These are phyloP conservation scores for Nitzschia sp. DNA, from an alignment of 108 stramenopile species.

Conservation along the genomic window DNA sequence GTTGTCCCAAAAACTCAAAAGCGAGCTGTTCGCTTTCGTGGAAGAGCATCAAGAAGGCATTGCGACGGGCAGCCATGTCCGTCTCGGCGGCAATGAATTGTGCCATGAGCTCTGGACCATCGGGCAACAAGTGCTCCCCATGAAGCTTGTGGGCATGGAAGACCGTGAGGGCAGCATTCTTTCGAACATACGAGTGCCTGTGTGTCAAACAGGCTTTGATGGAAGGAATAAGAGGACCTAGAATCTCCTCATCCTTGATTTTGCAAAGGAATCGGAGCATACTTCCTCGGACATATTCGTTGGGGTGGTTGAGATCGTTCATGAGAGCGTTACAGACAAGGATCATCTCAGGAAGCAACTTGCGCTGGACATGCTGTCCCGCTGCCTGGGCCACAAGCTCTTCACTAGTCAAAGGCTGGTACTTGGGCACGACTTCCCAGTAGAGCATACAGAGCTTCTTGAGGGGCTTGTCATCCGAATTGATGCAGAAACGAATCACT, in stretches of 20 bases:
- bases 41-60: slow-evolving; percentile 99
- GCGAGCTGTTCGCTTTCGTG: slow-evolving; percentile 94
- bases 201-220: slow-evolving; percentile 95
- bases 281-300: slow-evolving; percentile 98
- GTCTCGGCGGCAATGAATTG: slow-evolving; percentile 85
- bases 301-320: slow-evolving; percentile 98
- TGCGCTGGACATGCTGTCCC: slow-evolving; percentile 75
- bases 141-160: slow-evolving; percentile 92
- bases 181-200: slow-evolving; percentile 96
- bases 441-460: slow-evolving; percentile 99
- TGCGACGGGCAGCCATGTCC: slow-evolving; percentile 92
- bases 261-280: slow-evolving; percentile 99
- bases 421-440: slow-evolving; percentile 99
- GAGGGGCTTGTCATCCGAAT: slow-evolving; percentile 95
- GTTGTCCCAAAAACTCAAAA: slow-evolving; percentile 92
- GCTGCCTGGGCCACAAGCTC: slow-evolving; percentile 67
- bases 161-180: slow-evolving; percentile 94
- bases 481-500: slow-evolving; percentile 98
- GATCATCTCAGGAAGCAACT: slow-evolving; percentile 98
- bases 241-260: slow-evolving; percentile 95
- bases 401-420: slow-evolving; percentile 81
- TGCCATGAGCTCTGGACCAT: slow-evolving; percentile 94
- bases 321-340: slow-evolving; percentile 98
- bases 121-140: slow-evolving; percentile 91
- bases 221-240: slow-evolving; percentile 94